Percentiles rank a stretch among this genome's conserved stretches.
Conservation (phyloP, 2,329 filamentous ascomycete species). For the Alternaria burnsii region DNA sequence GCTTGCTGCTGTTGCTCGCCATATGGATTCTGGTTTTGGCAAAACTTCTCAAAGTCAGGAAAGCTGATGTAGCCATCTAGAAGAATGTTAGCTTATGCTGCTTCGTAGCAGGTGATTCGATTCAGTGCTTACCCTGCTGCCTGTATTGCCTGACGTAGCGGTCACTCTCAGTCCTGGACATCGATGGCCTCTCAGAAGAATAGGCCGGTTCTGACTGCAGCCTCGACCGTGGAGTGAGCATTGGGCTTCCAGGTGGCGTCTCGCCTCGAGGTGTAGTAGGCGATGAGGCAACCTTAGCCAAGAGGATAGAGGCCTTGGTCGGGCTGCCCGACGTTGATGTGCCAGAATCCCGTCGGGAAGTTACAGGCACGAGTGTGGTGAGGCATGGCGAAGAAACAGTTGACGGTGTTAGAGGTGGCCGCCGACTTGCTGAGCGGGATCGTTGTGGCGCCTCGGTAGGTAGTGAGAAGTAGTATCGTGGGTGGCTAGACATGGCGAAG, state of each 20-base stretch:
- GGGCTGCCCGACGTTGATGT: slow-evolving; percentile 51
- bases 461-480: slow-evolving; percentile 50
- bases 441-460: slow-evolving; percentile 47
- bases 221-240: slow-evolving; percentile 39
- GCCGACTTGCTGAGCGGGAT: slow-evolving; percentile 49
- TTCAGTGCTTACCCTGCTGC: slow-evolving; percentile 46
- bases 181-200: slow-evolving; percentile 40
- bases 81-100: slow-evolving; percentile 23
- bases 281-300: slow-evolving; percentile 56
- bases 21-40: slow-evolving; percentile 52
- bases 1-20: slow-evolving; percentile 39
- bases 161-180: slow-evolving; percentile 50
- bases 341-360: slow-evolving; percentile 52
- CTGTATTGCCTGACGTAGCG: slow-evolving; percentile 49
- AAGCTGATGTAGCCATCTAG: slow-evolving; percentile 74
- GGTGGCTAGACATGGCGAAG: slow-evolving; percentile 46
- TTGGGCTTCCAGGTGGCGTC: slow-evolving; percentile 42
- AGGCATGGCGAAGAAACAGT: slow-evolving; percentile 57
- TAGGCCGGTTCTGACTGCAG: slow-evolving; percentile 40
- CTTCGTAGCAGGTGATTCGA: too few relatives aligned
- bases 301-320: slow-evolving; percentile 53
- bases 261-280: slow-evolving; percentile 51
- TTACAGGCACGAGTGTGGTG: slow-evolving; percentile 51
- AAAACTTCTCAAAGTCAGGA: slow-evolving; percentile 74
- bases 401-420: slow-evolving; percentile 56